A percentile compares a stretch with the other conserved stretches of the same genome.
phyloP scores from a whole-genome alignment of 805 yeast genomes.

The Spathaspora hagerdaliae region DNA sequence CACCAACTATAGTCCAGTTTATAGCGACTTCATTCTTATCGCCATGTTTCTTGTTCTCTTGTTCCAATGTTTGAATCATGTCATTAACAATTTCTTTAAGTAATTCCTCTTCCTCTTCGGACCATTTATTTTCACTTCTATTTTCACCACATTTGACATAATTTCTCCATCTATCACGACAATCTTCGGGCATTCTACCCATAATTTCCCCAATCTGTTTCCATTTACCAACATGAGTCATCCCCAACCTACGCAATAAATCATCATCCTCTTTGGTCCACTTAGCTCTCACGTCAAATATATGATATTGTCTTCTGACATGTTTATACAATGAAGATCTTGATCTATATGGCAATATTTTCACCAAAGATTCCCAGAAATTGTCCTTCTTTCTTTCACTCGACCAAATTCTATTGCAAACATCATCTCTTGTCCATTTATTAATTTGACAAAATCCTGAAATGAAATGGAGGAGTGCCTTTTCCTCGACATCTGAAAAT shows the following conservation, averaged over 20 bases:
- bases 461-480: slow-evolving; percentile 70
- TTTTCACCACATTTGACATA: slow-evolving; percentile 86
- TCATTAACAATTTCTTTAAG: slow-evolving; percentile 36
- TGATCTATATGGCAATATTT: slow-evolving; percentile 78
- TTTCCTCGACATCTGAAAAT: slow-evolving; percentile 63
- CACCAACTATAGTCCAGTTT: slow-evolving; percentile 92
- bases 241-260: slow-evolving; percentile 56
- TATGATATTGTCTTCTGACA: slow-evolving; percentile 83
- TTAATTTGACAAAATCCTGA: slow-evolving; percentile 62
- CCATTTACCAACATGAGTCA: slow-evolving; percentile 81
- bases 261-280: slow-evolving; percentile 86
- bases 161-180: slow-evolving; percentile 95
- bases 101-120: slow-evolving; percentile 61
- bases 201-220: slow-evolving; percentile 72
- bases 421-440: slow-evolving; percentile 58
- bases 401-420: slow-evolving; percentile 86
- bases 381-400: slow-evolving; percentile 80
- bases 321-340: slow-evolving; percentile 91
- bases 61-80: slow-evolving; percentile 9
- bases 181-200: slow-evolving; percentile 97
- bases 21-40: slow-evolving; percentile 37
- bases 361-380: slow-evolving; percentile 82
- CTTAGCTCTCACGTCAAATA: slow-evolving; percentile 81
- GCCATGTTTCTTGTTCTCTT: slow-evolving; percentile 6
- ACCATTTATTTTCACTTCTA: slow-evolving; percentile 79